These are phyloP conservation scores for Aspergillus chevalieri DNA, from an alignment of 2,329 filamentous ascomycete species.

Conservation along the genomic window DNA sequence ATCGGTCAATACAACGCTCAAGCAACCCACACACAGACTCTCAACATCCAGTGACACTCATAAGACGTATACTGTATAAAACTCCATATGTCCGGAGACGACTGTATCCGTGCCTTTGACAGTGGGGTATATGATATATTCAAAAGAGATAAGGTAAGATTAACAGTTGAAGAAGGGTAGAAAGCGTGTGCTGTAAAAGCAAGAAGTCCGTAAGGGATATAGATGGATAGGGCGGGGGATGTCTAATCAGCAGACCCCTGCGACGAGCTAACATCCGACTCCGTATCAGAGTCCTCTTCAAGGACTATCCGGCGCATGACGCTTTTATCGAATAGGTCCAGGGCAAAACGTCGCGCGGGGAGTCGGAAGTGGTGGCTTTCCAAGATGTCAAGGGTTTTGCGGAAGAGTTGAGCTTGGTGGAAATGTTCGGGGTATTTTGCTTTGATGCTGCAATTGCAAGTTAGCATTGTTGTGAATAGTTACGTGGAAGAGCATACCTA, in stretches of 20 bases:
- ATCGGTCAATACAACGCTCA: no score
- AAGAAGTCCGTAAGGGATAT: background rate
- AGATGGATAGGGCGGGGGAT: background rate
- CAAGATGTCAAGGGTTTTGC: constrained; percentile 74
- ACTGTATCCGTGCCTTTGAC: no score
- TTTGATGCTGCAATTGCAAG: constrained; percentile 55
- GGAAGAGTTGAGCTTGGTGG: constrained; percentile 69
- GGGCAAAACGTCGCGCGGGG: constrained; percentile 77
- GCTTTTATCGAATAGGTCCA: constrained; percentile 89
- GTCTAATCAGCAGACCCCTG: constrained; percentile 10
- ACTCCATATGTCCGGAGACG: no score
- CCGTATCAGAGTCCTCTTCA: constrained; percentile 54
- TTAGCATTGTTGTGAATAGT: background rate
- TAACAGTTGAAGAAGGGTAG: no score
- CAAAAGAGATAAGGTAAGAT: background rate
- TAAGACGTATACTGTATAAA: no score
- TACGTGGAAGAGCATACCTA: constrained; percentile 29
- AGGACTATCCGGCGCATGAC: constrained; percentile 81
- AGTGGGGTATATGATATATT: background rate
- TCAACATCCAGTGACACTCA: no score
- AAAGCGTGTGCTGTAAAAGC: background rate
- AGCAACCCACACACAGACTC: no score
- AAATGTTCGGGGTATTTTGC: constrained; percentile 69
- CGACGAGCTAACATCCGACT: constrained; percentile 28
- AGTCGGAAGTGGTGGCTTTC: constrained; percentile 87